Conservation (phyloP, 768 basidiomycete species). For the Pleurotus salmoneostramineus region DNA sequence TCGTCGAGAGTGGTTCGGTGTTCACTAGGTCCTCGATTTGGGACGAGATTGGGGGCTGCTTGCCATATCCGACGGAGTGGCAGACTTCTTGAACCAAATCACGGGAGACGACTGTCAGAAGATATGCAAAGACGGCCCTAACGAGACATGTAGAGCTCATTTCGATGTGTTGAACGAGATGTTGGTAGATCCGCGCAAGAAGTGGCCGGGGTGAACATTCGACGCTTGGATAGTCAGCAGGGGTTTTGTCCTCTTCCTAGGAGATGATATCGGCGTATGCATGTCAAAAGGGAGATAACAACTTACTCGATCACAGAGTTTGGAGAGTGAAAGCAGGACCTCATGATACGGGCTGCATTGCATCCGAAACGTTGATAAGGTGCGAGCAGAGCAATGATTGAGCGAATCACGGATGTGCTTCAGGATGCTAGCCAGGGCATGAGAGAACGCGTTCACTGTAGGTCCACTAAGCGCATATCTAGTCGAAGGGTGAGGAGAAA, state of each 20-base stretch:
- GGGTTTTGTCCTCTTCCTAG: conserved; percentile 27
- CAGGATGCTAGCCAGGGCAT: conserved; percentile 56
- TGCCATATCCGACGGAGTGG: conserved; percentile 53
- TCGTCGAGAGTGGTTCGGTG: conserved; percentile 27
- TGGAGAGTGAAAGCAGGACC: conserved; percentile 46
- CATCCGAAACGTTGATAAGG: conserved; percentile 33
- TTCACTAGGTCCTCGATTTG: neutral
- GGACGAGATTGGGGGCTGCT: conserved; percentile 16
- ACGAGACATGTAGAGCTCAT: conserved; percentile 44
- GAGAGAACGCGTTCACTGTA: conserved; percentile 62
- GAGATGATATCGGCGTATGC: too few relatives aligned
- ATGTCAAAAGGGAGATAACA: too few relatives aligned
- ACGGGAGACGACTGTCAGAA: conserved; percentile 60
- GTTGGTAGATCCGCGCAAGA: conserved; percentile 58
- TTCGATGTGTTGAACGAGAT: conserved; percentile 50
- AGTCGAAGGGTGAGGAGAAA: conserved; percentile 8
- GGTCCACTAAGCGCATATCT: conserved; percentile 47
- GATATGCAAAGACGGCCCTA: conserved; percentile 57
- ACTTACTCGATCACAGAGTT: conserved; percentile 58
- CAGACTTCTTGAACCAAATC: conserved; percentile 61
- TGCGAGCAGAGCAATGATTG: conserved; percentile 24
- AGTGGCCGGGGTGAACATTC: conserved; percentile 44
- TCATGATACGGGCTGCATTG: conserved; percentile 49
- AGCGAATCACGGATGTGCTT: conserved; percentile 45
- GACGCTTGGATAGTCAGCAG: conserved; percentile 38